Conservation (phyloP, 2,329 filamentous ascomycete species). For the Beauveria asiatica region DNA sequence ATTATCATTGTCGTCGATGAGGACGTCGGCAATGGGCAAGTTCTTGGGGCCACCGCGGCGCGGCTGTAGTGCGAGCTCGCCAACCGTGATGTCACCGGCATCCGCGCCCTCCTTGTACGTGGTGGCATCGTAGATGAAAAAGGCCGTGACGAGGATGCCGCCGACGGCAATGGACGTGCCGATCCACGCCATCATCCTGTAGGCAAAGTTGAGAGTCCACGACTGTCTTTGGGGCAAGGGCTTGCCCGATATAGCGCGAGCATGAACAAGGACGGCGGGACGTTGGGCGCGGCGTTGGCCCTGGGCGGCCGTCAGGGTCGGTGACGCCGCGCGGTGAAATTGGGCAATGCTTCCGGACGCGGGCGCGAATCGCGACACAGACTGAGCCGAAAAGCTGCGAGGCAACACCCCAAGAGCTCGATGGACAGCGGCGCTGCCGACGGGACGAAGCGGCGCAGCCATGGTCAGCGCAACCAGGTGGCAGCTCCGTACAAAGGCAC, state of each 20-base stretch:
- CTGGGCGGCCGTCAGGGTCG: neutral
- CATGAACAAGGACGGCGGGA: conserved; percentile 17
- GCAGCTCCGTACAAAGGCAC: neutral
- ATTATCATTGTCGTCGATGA: conserved; percentile 82
- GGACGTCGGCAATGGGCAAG: conserved; percentile 77
- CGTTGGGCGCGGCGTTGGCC: neutral
- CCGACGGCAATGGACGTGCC: conserved; percentile 69
- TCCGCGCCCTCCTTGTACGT: conserved; percentile 72
- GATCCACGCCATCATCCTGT: conserved; percentile 51
- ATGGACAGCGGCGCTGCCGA: neutral
- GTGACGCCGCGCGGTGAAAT: neutral
- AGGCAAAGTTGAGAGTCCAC: conserved; percentile 48
- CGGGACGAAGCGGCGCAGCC: conserved; percentile 6
- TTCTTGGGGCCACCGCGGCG: conserved; percentile 87
- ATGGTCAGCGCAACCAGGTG: neutral
- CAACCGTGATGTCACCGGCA: conserved; percentile 70
- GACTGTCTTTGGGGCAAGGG: conserved; percentile 42
- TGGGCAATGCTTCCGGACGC: neutral
- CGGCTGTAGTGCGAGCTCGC: conserved; percentile 72
- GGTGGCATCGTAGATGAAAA: conserved; percentile 89
- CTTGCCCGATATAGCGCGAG: conserved; percentile 41
- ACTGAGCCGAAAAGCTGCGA: conserved; percentile 45
- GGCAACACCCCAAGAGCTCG: neutral
- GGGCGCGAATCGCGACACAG: conserved; percentile 39
- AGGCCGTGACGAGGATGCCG: conserved; percentile 62